Conservation (phyloP, 1,139 yeast genomes). For the Entelexis paramagnoliae region DNA sequence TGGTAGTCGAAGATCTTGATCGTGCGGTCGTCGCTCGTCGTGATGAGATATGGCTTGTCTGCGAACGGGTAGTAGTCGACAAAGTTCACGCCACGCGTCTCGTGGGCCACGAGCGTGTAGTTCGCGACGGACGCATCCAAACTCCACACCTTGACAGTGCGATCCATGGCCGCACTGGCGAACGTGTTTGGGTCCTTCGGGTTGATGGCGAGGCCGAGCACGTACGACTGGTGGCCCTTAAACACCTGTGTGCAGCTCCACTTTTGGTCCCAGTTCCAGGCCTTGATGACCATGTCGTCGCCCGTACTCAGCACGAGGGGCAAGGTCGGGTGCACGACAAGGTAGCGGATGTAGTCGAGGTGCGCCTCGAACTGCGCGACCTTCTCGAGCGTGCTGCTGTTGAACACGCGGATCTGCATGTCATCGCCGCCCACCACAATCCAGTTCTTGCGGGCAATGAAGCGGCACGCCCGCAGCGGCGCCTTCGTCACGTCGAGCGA, state of each 20-base stretch:
- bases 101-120: slow-evolving; percentile 85
- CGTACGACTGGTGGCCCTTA: slow-evolving; percentile 93
- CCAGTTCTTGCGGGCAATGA: slow-evolving; percentile 95
- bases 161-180: slow-evolving; percentile 93
- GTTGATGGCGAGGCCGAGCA: slow-evolving; percentile 88
- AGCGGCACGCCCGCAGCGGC: slow-evolving; percentile 92
- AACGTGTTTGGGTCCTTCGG: slow-evolving; percentile 97
- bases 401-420: slow-evolving; percentile 83
- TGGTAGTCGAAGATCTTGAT: slow-evolving; percentile 95
- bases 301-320: slow-evolving; percentile 82
- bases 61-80: slow-evolving; percentile 96
- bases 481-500: slow-evolving; percentile 81
- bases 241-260: slow-evolving; percentile 87
- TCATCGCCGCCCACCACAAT: slow-evolving; percentile 94
- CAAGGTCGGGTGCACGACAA: slow-evolving; percentile 89
- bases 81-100: slow-evolving; percentile 84
- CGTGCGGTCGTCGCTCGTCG: slow-evolving; percentile 86
- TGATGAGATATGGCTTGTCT: slow-evolving; percentile 90
- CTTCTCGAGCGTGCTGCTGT: slow-evolving; percentile 91
- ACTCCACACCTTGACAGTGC: slow-evolving; percentile 95
- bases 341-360: slow-evolving; percentile 87
- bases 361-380: slow-evolving; percentile 94
- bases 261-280: slow-evolving; percentile 95
- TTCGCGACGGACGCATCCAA: slow-evolving; percentile 78
- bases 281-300: slow-evolving; percentile 81